Evolutionary conservation across 169 alveolate genomes (phyloP).

Genomic region (Babesia bigemina): DNA sequence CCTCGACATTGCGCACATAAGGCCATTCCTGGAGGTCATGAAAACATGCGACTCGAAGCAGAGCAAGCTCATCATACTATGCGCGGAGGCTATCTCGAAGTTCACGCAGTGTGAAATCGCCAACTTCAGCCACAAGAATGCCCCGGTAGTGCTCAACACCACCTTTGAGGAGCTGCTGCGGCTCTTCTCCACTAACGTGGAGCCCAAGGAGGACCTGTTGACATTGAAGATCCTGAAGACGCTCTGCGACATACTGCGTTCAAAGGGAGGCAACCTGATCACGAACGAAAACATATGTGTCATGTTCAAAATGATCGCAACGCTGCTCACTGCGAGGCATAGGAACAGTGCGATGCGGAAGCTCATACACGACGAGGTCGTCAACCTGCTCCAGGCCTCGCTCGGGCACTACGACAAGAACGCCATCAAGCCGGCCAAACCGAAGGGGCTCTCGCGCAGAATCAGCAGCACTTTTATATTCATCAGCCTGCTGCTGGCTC

Average conservation of each 20-base stretch:
- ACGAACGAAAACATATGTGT: conserved; percentile 51
- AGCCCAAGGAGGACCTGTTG: conserved; percentile 63
- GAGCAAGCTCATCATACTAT: conserved; percentile 41
- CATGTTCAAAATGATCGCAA: conserved; percentile 46
- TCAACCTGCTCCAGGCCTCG: conserved; percentile 45
- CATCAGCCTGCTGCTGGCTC: conserved; percentile 37
- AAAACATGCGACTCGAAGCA: conserved; percentile 53
- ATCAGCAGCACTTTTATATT: conserved; percentile 42
- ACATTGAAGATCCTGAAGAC: conserved; percentile 37
- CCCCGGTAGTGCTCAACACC: conserved; percentile 30
- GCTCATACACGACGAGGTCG: conserved; percentile 45
- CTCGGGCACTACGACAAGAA: conserved; percentile 38
- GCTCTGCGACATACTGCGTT: conserved; percentile 18
- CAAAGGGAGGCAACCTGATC: conserved; percentile 53
- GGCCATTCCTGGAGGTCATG: conserved; percentile 61
- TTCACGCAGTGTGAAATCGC: conserved; percentile 51
- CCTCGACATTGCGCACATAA: conserved; percentile 29
- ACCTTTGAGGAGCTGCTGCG: conserved; percentile 42
- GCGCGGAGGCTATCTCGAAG: conserved; percentile 60
- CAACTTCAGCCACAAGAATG: conserved; percentile 44
- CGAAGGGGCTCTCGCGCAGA: conserved; percentile 33
- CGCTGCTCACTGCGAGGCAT: conserved; percentile 48
- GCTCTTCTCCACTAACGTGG: conserved; percentile 43
- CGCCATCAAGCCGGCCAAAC: conserved; percentile 11
- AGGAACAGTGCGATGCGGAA: conserved; percentile 39